Percentiles rank a stretch among this genome's conserved stretches.
Evolutionary conservation across 164 flowering plant species (phyloP).

Genomic region (Piper longum): DNA sequence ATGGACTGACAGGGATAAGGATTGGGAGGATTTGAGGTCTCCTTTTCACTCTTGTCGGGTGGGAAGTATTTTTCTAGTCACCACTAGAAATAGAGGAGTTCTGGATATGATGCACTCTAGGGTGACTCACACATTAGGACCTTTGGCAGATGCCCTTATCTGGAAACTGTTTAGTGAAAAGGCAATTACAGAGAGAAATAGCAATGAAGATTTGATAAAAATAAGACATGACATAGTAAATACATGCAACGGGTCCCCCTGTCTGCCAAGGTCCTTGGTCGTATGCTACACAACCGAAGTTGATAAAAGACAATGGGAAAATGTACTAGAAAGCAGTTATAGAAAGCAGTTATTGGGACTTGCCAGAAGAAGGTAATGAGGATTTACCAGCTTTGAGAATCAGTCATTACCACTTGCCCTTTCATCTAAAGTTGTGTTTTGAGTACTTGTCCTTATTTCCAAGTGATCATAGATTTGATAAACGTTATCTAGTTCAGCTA

Average conservation of each 20-base stretch:
- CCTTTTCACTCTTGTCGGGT: not conserved
- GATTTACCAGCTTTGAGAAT: conserved; percentile 2
- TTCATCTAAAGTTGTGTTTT: conserved; percentile 10
- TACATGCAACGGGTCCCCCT: conserved; percentile 13
- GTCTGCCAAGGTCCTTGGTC: conserved; percentile 10
- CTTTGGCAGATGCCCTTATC: not conserved
- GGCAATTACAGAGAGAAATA: not conserved
- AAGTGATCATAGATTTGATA: conserved; percentile 4
- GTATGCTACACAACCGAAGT: not conserved
- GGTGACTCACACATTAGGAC: not conserved
- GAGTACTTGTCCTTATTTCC: conserved; percentile 9
- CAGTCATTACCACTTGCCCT: conserved; percentile 5
- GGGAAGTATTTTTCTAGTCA: conserved; percentile 4
- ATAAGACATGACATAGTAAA: not conserved
- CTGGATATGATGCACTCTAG: not conserved
- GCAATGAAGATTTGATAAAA: not conserved
- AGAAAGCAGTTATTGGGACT: conserved; percentile 7
- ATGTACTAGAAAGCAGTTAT: conserved; percentile 3
- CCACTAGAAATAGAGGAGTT: conserved; percentile 1
- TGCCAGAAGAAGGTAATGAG: conserved; percentile 1
- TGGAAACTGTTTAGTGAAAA: conserved; percentile 1
- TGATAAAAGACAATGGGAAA: conserved; percentile 5
- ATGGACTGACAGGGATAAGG: not conserved
- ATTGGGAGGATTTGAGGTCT: conserved; percentile 1
- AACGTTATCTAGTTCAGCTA: conserved; percentile 6